Evolutionary conservation across 345 rosid species (phyloP).

Genomic region (Eutrema japonicum): DNA sequence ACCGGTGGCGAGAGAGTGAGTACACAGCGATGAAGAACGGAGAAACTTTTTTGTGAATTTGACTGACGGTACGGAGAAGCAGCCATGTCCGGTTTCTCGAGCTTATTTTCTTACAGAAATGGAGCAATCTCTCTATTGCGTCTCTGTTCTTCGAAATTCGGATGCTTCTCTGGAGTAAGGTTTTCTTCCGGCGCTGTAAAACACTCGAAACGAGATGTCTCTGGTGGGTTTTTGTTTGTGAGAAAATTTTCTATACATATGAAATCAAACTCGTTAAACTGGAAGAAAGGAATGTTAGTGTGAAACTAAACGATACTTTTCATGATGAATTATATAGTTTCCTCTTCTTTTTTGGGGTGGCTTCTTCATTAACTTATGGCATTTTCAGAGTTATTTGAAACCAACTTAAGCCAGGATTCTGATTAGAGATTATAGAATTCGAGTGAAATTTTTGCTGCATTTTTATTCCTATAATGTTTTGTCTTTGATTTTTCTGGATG

Average conservation of each 20-base stretch:
- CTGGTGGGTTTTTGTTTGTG: constrained; percentile 42
- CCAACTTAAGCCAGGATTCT: not conserved
- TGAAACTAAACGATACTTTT: not conserved
- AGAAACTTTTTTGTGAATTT: constrained; percentile 9
- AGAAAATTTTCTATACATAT: not conserved
- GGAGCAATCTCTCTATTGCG: constrained; percentile 34
- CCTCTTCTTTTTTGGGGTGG: not conserved
- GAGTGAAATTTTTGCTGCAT: not conserved
- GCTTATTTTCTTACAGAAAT: constrained; percentile 40
- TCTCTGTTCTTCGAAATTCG: constrained; percentile 33
- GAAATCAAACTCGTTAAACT: not conserved
- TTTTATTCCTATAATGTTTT: not conserved
- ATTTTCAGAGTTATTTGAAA: not conserved
- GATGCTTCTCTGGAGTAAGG: constrained; percentile 38
- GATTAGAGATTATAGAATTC: not conserved
- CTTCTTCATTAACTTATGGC: not conserved
- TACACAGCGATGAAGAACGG: not conserved
- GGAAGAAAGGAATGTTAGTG: not conserved
- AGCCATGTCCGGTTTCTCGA: constrained; percentile 42
- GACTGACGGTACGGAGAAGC: constrained; percentile 8
- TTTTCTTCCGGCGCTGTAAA: constrained; percentile 36
- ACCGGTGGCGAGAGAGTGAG: not conserved
- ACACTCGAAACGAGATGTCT: constrained; percentile 38
- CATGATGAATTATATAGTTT: not conserved
- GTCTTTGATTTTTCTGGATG: not conserved